These are phyloP conservation scores for Populus hybrid DNA, from an alignment of 441 rosid genomes.

Conservation along the genomic window DNA sequence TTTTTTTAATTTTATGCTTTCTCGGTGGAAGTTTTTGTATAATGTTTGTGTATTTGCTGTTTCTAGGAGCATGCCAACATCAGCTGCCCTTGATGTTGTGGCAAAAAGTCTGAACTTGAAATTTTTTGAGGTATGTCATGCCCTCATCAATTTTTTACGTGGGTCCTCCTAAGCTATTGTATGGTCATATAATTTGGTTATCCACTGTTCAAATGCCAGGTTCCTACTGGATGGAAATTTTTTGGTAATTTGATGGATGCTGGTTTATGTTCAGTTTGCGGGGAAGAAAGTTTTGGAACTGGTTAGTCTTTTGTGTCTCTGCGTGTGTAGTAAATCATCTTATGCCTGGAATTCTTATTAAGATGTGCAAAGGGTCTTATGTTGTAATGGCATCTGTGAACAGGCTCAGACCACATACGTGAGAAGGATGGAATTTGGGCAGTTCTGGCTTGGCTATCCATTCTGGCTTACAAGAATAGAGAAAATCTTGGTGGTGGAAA, in stretches of 20 bases:
- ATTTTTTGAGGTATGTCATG: conserved; percentile 78
- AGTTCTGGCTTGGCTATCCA: conserved; percentile 95
- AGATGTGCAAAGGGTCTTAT: background rate
- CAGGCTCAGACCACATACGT: conserved; percentile 96
- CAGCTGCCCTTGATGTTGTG: conserved; percentile 98
- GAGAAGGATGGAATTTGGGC: conserved; percentile 99
- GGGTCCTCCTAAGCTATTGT: conserved; percentile 8
- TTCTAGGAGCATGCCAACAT: conserved; percentile 98
- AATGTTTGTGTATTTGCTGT: conserved; percentile 2
- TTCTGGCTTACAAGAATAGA: conserved; percentile 83
- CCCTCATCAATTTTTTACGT: conserved; percentile 5
- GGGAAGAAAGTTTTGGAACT: conserved; percentile 99
- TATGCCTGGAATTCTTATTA: background rate
- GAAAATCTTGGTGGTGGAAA: conserved; percentile 58
- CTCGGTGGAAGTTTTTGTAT: too few relatives aligned
- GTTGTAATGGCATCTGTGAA: conserved; percentile 26
- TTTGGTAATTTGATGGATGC: conserved; percentile 99
- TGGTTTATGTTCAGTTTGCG: conserved; percentile 89
- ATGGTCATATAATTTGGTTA: conserved; percentile 7
- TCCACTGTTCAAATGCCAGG: conserved; percentile 41
- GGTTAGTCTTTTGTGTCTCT: conserved; percentile 41
- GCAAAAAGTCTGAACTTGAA: conserved; percentile 79
- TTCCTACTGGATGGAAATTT: conserved; percentile 98
- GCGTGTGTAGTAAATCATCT: conserved; percentile 1
- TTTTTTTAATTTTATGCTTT: too few relatives aligned